A percentile compares a stretch with the other conserved stretches of the same genome.
Evolutionary conservation across 768 basidiomycete genomes (phyloP).

Genomic region (Hypholoma fasciculare): DNA sequence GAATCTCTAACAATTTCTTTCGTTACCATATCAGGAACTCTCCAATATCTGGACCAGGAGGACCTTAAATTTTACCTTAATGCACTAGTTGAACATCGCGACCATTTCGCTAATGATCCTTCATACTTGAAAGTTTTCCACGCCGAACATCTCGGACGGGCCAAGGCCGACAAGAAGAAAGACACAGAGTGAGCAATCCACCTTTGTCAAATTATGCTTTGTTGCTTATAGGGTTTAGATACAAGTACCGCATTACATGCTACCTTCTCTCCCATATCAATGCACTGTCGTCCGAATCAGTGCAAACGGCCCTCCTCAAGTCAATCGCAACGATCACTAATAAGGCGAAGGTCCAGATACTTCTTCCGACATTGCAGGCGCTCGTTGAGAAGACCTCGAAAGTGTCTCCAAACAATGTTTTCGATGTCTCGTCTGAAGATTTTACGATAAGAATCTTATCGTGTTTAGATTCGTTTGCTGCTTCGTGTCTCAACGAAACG

Average conservation of each 20-base stretch:
- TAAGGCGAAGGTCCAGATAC: conserved; percentile 44
- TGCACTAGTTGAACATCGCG: conserved; percentile 46
- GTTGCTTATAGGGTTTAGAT: conserved; percentile 36
- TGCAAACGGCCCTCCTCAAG: conserved; percentile 56
- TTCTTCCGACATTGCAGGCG: conserved; percentile 57
- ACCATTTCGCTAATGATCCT: conserved; percentile 62
- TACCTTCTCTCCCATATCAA: conserved; percentile 80
- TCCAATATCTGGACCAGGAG: conserved; percentile 71
- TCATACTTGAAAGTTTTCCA: conserved; percentile 62
- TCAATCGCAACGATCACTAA: conserved; percentile 47
- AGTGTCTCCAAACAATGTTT: conserved; percentile 12
- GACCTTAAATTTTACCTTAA: conserved; percentile 62
- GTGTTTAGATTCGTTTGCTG: conserved; percentile 51
- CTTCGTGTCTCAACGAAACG: conserved; percentile 43
- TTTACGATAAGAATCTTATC: conserved; percentile 44
- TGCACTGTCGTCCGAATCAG: conserved; percentile 46
- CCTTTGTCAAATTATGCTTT: conserved; percentile 2
- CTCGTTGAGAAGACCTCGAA: conserved; percentile 25
- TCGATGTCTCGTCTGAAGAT: conserved; percentile 25
- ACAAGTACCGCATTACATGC: conserved; percentile 70
- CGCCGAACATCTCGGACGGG: conserved; percentile 48
- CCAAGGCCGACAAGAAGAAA: conserved; percentile 56
- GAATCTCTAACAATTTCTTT: background rate
- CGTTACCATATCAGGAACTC: conserved; percentile 27
- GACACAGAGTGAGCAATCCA: conserved; percentile 44